Evolutionary conservation across 768 basidiomycete species (phyloP).

Genomic region (Myochromella boudieri): DNA sequence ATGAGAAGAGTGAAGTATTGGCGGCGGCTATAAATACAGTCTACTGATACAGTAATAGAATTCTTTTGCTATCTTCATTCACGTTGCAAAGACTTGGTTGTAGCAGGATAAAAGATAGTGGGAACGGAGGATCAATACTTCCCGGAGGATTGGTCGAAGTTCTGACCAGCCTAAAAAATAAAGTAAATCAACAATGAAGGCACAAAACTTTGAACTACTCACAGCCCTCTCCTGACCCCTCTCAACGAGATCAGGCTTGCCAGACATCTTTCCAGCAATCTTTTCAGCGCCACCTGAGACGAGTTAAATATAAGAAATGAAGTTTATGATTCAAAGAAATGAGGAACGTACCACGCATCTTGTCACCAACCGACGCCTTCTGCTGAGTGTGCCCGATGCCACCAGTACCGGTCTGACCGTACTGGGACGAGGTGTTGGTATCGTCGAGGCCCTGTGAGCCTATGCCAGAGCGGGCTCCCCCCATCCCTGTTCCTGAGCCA

Average conservation of each 20-base stretch:
- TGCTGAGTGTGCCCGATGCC: background rate
- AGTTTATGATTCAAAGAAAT: too few relatives aligned
- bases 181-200: background rate
- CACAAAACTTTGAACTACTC: background rate
- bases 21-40: too few relatives aligned
- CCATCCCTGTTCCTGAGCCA: slow-evolving; percentile 8
- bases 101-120: too few relatives aligned
- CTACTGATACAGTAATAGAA: too few relatives aligned
- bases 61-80: too few relatives aligned
- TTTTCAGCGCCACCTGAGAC: slow-evolving; percentile 25
- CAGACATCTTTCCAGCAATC: slow-evolving; percentile 20
- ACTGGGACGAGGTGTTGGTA: slow-evolving; percentile 5
- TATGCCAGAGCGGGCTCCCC: slow-evolving; percentile 9
- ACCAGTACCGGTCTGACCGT: background rate
- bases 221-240: slow-evolving; percentile 20
- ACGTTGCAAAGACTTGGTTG: too few relatives aligned
- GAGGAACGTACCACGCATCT: slow-evolving; percentile 21
- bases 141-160: too few relatives aligned
- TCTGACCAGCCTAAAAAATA: slow-evolving; percentile 5
- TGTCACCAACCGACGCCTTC: slow-evolving; percentile 21
- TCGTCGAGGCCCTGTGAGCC: slow-evolving; percentile 3
- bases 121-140: too few relatives aligned
- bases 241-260: slow-evolving; percentile 20
- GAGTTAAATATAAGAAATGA: too few relatives aligned
- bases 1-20: too few relatives aligned